Evolutionary conservation across 768 basidiomycete species (phyloP).

Genomic region (Lactarius evosmus): DNA sequence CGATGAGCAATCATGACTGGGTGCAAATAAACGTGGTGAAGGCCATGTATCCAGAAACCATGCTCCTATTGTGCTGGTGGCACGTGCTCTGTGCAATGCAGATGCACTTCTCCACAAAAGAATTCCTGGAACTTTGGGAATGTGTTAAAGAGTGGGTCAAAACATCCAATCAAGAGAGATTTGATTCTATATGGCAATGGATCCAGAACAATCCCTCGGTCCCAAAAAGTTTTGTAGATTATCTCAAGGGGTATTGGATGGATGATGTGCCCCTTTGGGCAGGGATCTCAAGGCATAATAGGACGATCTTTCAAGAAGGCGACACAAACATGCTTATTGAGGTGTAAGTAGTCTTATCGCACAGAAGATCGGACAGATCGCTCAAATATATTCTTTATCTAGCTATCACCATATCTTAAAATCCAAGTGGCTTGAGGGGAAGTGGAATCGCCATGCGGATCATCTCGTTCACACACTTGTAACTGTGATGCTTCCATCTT

Average conservation of each 20-base stretch:
- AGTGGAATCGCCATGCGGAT: background rate
- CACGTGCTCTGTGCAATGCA: conserved; percentile 7
- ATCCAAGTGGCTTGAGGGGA: conserved; percentile 1
- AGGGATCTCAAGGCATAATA: background rate
- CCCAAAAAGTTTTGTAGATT: background rate
- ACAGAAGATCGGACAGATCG: background rate
- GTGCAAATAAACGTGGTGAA: background rate
- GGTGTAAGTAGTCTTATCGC: background rate
- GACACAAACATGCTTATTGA: conserved; percentile 18
- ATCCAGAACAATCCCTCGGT: background rate
- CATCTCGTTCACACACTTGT: background rate
- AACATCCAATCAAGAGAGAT: background rate
- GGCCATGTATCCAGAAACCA: background rate
- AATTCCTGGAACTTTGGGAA: background rate
- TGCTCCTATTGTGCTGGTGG: conserved; percentile 7
- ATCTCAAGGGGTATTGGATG: background rate
- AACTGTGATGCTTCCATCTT: background rate
- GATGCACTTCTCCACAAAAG: background rate
- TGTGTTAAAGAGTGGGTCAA: conserved; percentile 1
- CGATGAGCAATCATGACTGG: conserved; percentile 11
- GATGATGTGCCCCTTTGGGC: too few relatives aligned
- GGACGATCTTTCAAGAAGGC: conserved; percentile 2
- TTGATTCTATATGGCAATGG: background rate
- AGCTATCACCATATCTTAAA: conserved; percentile 13
- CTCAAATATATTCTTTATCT: background rate